Evolutionary conservation across 805 yeast species (phyloP).

Genomic region (Kuraishia ogatae): DNA sequence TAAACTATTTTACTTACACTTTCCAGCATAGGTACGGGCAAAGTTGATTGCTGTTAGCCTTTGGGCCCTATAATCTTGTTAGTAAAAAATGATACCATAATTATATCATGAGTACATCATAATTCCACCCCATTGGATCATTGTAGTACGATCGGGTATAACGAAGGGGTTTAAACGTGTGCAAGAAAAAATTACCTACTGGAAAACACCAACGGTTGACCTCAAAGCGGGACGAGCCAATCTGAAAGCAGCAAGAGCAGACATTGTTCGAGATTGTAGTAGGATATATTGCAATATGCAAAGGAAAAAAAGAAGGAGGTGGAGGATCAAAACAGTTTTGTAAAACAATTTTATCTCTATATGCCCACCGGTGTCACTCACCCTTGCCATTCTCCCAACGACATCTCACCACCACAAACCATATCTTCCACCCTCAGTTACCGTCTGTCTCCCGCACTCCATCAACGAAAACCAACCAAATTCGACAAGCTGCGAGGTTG

Average conservation of each 20-base stretch:
- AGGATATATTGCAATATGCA: neutral
- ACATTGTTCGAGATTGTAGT: constrained; percentile 12
- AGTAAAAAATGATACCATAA: neutral
- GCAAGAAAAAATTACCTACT: neutral
- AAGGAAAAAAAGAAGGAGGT: too few relatives aligned
- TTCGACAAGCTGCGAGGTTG: neutral
- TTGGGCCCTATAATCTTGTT: constrained; percentile 4
- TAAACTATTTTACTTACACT: constrained; percentile 10
- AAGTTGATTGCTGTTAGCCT: constrained; percentile 12
- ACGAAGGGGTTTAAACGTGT: too few relatives aligned
- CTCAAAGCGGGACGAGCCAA: constrained; percentile 19
- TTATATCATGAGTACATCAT: too few relatives aligned
- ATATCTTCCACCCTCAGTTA: neutral
- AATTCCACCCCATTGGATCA: neutral
- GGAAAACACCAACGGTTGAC: constrained; percentile 1
- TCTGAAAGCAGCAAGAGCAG: constrained; percentile 23
- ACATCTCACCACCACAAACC: neutral
- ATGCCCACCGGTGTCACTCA: neutral
- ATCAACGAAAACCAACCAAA: neutral
- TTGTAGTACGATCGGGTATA: too few relatives aligned
- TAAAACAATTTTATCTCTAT: neutral
- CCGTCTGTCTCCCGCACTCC: neutral
- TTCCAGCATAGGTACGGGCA: constrained; percentile 13
- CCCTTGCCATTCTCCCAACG: neutral
- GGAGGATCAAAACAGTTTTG: too few relatives aligned